Conservation (phyloP, 108 stramenopile genomes). For the Cyclotella baltica region DNA sequence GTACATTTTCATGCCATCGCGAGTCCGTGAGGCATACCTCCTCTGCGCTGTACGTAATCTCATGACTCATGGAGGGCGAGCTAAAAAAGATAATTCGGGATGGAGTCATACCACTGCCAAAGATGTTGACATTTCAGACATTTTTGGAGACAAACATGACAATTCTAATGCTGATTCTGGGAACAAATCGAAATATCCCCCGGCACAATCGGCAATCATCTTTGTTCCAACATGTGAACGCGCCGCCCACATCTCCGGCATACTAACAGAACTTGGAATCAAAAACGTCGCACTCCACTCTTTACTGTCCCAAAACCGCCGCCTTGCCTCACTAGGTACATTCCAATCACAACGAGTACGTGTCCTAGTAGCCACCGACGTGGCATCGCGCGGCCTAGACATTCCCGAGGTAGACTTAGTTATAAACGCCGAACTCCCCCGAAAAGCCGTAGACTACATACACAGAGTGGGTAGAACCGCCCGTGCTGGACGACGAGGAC, state of each 20-base stretch:
- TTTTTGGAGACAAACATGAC: slow-evolving; percentile 43
- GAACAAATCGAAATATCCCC: slow-evolving; percentile 44
- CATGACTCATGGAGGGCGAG: slow-evolving; percentile 82
- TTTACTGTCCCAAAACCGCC: slow-evolving; percentile 88
- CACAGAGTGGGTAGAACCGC: slow-evolving; percentile 98
- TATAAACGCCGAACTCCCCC: slow-evolving; percentile 95
- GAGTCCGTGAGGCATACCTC: slow-evolving; percentile 88
- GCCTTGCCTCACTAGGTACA: slow-evolving; percentile 90
- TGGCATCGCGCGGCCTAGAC: slow-evolving; percentile 96
- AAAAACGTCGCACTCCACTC: slow-evolving; percentile 94
- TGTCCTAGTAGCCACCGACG: slow-evolving; percentile 98
- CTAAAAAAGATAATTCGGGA: slow-evolving; percentile 25
- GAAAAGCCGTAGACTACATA: slow-evolving; percentile 94
- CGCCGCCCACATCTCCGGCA: slow-evolving; percentile 91
- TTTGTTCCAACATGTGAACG: slow-evolving; percentile 97
- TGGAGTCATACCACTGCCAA: slow-evolving; percentile 36
- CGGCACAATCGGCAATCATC: slow-evolving; percentile 89
- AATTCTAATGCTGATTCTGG: slow-evolving; percentile 59
- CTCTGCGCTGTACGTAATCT: slow-evolving; percentile 75
- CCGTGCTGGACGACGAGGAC: slow-evolving; percentile 94
- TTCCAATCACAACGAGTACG: slow-evolving; percentile 90
- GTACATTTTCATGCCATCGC: slow-evolving; percentile 95
- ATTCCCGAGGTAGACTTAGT: slow-evolving; percentile 98
- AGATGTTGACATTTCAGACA: slow-evolving; percentile 28
- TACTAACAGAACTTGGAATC: slow-evolving; percentile 88